Evolutionary conservation across 345 rosid species (phyloP), one percentile per base, ranked within the genome.

Genomic region (Brassica cretica): DNA sequence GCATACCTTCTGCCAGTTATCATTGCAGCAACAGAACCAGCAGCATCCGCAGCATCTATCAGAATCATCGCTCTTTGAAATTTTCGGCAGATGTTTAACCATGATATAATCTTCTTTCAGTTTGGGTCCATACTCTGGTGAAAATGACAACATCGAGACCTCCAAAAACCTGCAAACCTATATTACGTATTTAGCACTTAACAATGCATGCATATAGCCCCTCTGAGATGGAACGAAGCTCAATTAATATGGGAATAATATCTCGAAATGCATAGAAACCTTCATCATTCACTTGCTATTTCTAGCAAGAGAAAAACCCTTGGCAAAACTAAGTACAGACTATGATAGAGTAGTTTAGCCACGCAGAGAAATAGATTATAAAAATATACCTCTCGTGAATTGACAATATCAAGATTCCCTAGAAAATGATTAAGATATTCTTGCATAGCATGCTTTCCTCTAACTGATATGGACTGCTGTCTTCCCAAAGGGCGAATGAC

Each of bases 91-190:
- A 85, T 96, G 99, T 83, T 86, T 93, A 70, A 85, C 97, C 98
- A 91, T 89, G 59, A 96, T 87, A 69, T 84, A 89, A 62, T 90
- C 99, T 86, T 96, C 99, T 85, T 88, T 96, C 83, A 93, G 87
- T 86, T 96, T 96, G 70, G 97, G 90, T 63, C 99, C 99, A 85
- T 93, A 96, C 84, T 96, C 97, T 9, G 93, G 92, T 77, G 86
- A 85, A 81, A 96, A 93, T 71, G 98, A 96, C 89, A 96, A 75
- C 79, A 85, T 91, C 60, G 99, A 96, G 72, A 91, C 99, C 88
- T 96, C 98, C 89, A 96, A 82, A 82, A 96, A 96, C 86, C 88
- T 93, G 92, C 99, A 96, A 71, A 96, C 99, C 99, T 96, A 76
- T 75, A 82, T 32, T 76, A 71, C 53, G 51, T 80, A 70, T 71